Percentiles rank a stretch among this genome's conserved stretches.
These are phyloP conservation scores for Ogataea degrootiae DNA, from an alignment of 805 yeast species.

Conservation along the genomic window DNA sequence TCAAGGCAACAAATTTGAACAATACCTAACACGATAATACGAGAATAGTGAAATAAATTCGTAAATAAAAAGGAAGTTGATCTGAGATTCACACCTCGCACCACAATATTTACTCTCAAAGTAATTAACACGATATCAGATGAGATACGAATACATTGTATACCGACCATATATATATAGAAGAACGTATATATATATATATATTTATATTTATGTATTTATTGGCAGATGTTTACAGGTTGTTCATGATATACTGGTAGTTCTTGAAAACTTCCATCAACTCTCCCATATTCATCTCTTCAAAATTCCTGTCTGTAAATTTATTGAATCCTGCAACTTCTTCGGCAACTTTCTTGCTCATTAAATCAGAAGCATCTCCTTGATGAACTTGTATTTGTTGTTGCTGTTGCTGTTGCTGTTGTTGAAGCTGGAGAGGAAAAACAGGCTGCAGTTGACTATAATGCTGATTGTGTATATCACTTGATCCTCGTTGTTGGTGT, in stretches of 20 bases:
- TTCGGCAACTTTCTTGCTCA: neutral
- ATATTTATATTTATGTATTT: neutral
- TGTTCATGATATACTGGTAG: constrained; percentile 23
- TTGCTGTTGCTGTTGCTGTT: neutral
- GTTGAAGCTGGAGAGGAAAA: neutral
- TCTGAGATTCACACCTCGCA: no score
- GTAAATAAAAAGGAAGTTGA: no score
- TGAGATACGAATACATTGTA: no score
- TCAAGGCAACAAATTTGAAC: no score
- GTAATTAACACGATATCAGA: no score
- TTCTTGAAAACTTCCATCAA: constrained; percentile 24
- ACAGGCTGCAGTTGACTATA: no score
- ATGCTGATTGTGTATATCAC: neutral
- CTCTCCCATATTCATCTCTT: constrained; percentile 26
- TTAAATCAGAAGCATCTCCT: neutral
- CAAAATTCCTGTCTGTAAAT: constrained; percentile 23
- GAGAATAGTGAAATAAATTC: no score
- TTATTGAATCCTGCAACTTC: constrained; percentile 12
- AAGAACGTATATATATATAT: neutral
- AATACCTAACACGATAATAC: no score
- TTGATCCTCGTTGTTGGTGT: neutral
- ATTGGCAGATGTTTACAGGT: neutral
- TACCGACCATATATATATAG: no score
- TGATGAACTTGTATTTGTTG: constrained; percentile 1
- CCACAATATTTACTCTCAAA: no score